Evolutionary conservation across 176 grass and related monocot species (phyloP), one percentile per base, ranked within the genome.

Genomic region (Lolium rigidum): DNA sequence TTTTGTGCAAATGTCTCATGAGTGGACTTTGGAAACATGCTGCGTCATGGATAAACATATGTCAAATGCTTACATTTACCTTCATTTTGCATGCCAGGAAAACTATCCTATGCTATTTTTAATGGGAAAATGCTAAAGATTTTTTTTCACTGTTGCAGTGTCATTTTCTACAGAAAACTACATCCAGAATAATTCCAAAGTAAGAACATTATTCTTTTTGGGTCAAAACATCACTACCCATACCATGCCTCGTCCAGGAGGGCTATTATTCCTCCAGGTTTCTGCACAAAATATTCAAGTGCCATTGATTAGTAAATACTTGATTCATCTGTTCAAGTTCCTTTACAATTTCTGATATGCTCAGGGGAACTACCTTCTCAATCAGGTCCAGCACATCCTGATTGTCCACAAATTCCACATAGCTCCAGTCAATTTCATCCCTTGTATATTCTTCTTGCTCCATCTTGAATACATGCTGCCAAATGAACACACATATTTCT

Each of bases 221-320:
- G 37, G 13, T 20, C n/a, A 54, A 89, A 59, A 92, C 44, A 68
- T 31, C 13, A 78, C 35, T 69, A 60, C 3, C 56, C 83, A 81
- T 95, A 98, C 95, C 95, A 98, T 85, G 95, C 95, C 84, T 98
- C 95, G 50, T 98, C 95, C 75, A 98, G 91, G 35, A 98, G 95
- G 69, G 95, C 93, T 88, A 98, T 94, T 90, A 98, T 95, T 80
- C 95, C 95, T 79, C 95, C 95, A 81, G 95, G 93, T 98, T 95
- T 98, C 95, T 98, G 91, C 88, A 89, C 75, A 37, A 10, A 88
- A 62, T 84, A 18, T 74, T 68, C 46, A 88, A 67, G 73, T 62
- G 74, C 85, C 67, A 58, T 66, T 80, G 66, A 70, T 70, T 21
- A 70, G 31, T 11, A 16, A 26, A 85, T 66, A 87, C 24, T 81